Conservation (phyloP, 1,139 yeast genomes). For the Wickerhamomyces sp. region DNA sequence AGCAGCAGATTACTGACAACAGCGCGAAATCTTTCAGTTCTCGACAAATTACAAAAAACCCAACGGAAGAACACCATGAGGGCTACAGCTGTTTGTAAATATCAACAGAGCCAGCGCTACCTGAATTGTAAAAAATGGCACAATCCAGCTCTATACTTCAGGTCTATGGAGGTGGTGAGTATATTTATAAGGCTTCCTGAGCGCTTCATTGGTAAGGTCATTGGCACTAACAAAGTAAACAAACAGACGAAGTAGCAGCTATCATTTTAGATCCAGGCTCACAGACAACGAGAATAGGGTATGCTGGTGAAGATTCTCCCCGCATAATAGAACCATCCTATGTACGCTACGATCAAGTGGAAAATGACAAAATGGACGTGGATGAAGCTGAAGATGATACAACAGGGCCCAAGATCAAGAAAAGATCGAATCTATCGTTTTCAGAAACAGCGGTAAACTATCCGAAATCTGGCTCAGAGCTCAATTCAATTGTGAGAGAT, state of each 20-base stretch:
- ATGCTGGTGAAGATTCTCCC: conserved; percentile 93
- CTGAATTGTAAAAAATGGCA: conserved; percentile 13
- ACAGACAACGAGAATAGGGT: conserved; percentile 76
- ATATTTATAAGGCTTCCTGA: not conserved
- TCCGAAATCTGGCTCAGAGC: conserved; percentile 47
- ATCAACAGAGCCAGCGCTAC: not conserved
- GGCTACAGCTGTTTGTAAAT: too few relatives aligned
- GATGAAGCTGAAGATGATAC: conserved; percentile 24
- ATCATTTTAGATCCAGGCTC: conserved; percentile 92
- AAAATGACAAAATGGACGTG: conserved; percentile 23
- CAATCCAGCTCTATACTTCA: conserved; percentile 25
- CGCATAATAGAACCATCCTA: conserved; percentile 67
- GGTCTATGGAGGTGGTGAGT: conserved; percentile 53
- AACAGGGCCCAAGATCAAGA: conserved; percentile 12
- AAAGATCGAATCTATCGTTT: conserved; percentile 24
- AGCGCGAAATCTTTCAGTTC: too few relatives aligned
- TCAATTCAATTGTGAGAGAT: conserved; percentile 56
- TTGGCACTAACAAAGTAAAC: conserved; percentile 13
- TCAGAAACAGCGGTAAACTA: conserved; percentile 56
- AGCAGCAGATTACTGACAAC: too few relatives aligned
- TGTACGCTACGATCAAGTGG: conserved; percentile 32
- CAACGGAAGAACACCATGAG: too few relatives aligned
- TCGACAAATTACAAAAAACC: too few relatives aligned
- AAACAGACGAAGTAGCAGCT: conserved; percentile 78
- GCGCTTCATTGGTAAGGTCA: too few relatives aligned